Percentiles rank a stretch among this genome's conserved stretches.
These are phyloP conservation scores for Fusarium sororula DNA, from an alignment of 2,329 filamentous ascomycete species.

Conservation along the genomic window DNA sequence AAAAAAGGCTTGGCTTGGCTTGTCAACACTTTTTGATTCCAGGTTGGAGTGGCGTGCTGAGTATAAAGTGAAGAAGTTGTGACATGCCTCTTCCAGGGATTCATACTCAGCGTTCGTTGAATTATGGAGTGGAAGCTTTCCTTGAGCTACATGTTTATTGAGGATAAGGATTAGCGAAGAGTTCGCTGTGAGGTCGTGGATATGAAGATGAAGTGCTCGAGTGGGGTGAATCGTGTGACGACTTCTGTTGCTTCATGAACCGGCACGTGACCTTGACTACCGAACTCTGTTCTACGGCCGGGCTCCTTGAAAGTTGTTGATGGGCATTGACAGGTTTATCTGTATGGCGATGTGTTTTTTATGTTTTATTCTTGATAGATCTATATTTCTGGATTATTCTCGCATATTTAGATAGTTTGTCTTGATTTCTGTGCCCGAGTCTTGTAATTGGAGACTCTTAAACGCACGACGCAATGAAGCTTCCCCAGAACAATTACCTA, in stretches of 20 bases:
- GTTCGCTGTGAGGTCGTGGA: background rate
- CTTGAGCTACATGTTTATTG: background rate
- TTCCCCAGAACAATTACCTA: background rate
- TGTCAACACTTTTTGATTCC: background rate
- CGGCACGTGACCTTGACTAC: slow-evolving; percentile 14
- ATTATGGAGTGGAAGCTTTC: background rate
- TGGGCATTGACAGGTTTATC: background rate
- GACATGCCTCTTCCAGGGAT: background rate
- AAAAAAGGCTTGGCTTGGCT: background rate
- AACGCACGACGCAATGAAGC: background rate
- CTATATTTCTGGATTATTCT: background rate
- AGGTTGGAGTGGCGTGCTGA: background rate
- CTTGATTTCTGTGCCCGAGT: background rate
- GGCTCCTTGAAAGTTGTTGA: background rate
- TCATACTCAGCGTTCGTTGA: background rate
- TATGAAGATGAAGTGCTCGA: background rate
- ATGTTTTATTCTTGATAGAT: background rate
- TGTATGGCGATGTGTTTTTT: background rate
- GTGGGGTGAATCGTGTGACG: slow-evolving; percentile 14
- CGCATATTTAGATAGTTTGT: background rate
- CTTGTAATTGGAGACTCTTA: background rate
- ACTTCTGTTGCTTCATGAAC: background rate
- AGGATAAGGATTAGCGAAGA: background rate
- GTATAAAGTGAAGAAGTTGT: background rate
- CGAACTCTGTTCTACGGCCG: background rate